Percentiles rank a stretch among this genome's conserved stretches.
Evolutionary conservation across 176 grass and related monocot genomes (phyloP).

Genomic region (Dactylis glomerata): DNA sequence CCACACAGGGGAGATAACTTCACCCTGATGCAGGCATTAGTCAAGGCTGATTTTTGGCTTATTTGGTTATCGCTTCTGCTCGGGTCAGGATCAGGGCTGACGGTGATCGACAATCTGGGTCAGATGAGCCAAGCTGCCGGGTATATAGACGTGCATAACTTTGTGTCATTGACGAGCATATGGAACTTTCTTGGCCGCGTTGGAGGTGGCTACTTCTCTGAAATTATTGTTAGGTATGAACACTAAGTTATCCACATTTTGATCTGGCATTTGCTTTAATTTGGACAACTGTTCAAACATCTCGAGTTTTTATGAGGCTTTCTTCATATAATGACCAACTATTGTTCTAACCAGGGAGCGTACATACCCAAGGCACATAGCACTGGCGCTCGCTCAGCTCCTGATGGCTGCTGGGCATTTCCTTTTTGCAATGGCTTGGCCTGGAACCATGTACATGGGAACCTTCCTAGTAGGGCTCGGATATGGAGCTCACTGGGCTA

Average conservation of each 20-base stretch:
- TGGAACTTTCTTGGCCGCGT: conserved; percentile 96
- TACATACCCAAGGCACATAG: conserved; percentile 73
- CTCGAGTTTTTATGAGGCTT: background rate
- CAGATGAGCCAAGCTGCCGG: conserved; percentile 94
- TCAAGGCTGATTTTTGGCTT: conserved; percentile 95
- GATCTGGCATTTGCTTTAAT: background rate
- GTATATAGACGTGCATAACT: conserved; percentile 59
- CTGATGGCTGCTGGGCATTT: conserved; percentile 71
- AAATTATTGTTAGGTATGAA: conserved; percentile 81
- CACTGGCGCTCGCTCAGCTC: conserved; percentile 57
- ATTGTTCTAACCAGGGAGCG: conserved; percentile 49
- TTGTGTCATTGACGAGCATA: conserved; percentile 85
- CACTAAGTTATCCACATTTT: conserved; percentile 1
- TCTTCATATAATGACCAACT: conserved; percentile 24
- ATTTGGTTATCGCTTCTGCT: conserved; percentile 81
- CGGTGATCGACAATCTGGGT: conserved; percentile 87
- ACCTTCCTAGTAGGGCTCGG: conserved; percentile 77
- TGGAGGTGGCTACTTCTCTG: conserved; percentile 90
- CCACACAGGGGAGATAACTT: conserved; percentile 84
- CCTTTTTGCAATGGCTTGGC: conserved; percentile 89
- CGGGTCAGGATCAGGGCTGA: conserved; percentile 79
- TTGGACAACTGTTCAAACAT: conserved; percentile 2
- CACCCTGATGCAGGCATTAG: conserved; percentile 73
- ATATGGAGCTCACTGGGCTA: conserved; percentile 85
- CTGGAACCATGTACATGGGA: conserved; percentile 77